Conservation (phyloP, 345 rosid species). For the Luvunga scandens region DNA sequence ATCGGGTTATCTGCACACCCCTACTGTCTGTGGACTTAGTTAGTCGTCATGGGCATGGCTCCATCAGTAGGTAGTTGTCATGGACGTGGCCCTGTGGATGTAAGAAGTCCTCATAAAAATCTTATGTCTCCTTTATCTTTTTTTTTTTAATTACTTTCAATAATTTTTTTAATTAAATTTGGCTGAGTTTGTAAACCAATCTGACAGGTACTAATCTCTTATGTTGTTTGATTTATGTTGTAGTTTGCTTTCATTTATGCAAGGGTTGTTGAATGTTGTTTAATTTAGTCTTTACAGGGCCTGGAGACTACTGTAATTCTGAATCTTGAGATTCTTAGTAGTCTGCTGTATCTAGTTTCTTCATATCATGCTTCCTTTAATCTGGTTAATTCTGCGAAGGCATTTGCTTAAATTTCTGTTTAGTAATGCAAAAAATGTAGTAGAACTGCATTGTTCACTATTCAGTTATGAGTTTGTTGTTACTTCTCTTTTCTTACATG, state of each 20-base stretch:
- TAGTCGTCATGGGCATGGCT: no score
- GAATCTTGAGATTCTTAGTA: not conserved
- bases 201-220: not conserved
- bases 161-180: no score
- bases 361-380: not conserved
- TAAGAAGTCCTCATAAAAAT: no score
- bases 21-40: no score
- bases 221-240: not conserved
- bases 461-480: not conserved
- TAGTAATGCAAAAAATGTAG: not conserved
- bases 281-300: not conserved
- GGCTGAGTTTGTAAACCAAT: no score
- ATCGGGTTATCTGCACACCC: no score
- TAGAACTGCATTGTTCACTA: not conserved
- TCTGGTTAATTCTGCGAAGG: not conserved
- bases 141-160: no score
- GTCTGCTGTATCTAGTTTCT: not conserved
- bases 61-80: no score
- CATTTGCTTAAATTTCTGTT: not conserved
- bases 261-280: not conserved
- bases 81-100: no score
- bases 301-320: not conserved
- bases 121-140: no score
- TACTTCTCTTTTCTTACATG: not conserved
- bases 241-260: not conserved